Conservation (phyloP, 495 filamentous ascomycete genomes). For the Bathelium albidoporum region DNA sequence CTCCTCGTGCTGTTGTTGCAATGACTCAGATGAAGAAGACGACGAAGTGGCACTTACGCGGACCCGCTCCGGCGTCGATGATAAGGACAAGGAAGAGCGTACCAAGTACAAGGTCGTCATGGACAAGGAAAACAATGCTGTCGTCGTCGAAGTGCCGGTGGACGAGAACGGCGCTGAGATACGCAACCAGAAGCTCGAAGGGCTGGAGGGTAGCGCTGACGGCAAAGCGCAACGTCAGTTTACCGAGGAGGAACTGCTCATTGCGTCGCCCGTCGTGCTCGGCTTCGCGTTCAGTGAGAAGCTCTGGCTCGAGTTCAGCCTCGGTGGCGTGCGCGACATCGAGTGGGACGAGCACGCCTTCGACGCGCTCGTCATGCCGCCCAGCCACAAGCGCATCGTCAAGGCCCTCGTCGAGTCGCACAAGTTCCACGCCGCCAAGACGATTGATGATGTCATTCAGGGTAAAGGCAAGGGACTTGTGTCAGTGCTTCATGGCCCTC, state of each 20-base stretch:
- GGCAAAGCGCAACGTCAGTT: slow-evolving; percentile 44
- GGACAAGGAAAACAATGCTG: slow-evolving; percentile 50
- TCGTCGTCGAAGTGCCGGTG: slow-evolving; percentile 50
- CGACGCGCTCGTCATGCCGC: slow-evolving; percentile 62
- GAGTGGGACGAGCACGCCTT: slow-evolving; percentile 77
- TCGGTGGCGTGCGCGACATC: slow-evolving; percentile 74
- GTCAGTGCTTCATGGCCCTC: slow-evolving; percentile 65
- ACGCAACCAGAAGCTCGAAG: slow-evolving; percentile 53
- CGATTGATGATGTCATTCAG: slow-evolving; percentile 74
- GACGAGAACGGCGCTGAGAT: slow-evolving; percentile 55
- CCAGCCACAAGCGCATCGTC: slow-evolving; percentile 70
- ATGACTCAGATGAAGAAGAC: slow-evolving; percentile 30
- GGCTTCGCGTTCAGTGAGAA: slow-evolving; percentile 90
- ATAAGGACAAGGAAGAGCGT: slow-evolving; percentile 44
- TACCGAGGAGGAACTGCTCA: slow-evolving; percentile 75
- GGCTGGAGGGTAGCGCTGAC: slow-evolving; percentile 35
- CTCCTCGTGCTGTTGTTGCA: slow-evolving; percentile 40
- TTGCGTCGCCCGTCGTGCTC: slow-evolving; percentile 83
- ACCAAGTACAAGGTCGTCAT: slow-evolving; percentile 53
- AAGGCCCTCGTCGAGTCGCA: slow-evolving; percentile 71
- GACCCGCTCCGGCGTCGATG: slow-evolving; percentile 20
- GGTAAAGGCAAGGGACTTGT: slow-evolving; percentile 71
- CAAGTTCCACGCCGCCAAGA: slow-evolving; percentile 69
- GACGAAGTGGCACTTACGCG: slow-evolving; percentile 17
- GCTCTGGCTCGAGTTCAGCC: slow-evolving; percentile 81